Conservation (phyloP, 2,329 filamentous ascomycete species). For the Sporothrix variecibatus region DNA sequence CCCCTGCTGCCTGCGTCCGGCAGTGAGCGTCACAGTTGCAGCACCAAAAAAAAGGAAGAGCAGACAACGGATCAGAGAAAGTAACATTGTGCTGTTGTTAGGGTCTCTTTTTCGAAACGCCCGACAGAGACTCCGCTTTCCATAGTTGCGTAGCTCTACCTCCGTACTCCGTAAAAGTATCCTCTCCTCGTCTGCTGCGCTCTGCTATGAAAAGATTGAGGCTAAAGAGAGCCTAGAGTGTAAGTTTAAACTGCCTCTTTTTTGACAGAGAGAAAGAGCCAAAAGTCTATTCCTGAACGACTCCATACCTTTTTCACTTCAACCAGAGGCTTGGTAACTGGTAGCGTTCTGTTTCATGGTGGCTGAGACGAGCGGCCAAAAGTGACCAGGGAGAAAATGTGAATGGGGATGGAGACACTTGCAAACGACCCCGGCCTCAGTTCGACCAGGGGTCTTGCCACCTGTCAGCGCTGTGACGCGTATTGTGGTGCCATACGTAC, state of each 20-base stretch:
- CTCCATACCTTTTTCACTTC: no score
- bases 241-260: background rate
- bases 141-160: background rate
- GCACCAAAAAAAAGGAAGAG: background rate
- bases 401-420: background rate
- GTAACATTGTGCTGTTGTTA: background rate
- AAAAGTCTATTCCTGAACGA: no score
- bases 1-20: conserved; percentile 7
- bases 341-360: background rate
- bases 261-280: no score
- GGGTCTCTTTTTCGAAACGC: background rate
- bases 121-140: background rate
- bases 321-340: no score
- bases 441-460: background rate
- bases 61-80: background rate
- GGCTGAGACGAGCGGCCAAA: background rate
- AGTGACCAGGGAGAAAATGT: background rate
- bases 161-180: no score
- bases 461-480: conserved; percentile 3
- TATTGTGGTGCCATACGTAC: background rate
- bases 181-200: background rate
- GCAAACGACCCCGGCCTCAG: background rate
- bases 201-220: background rate
- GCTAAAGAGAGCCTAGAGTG: background rate
- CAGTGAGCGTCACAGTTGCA: background rate